Evolutionary conservation across 2,329 filamentous ascomycete species (phyloP), one percentile per base, ranked within the genome.

Genomic region (Alternaria sp.): DNA sequence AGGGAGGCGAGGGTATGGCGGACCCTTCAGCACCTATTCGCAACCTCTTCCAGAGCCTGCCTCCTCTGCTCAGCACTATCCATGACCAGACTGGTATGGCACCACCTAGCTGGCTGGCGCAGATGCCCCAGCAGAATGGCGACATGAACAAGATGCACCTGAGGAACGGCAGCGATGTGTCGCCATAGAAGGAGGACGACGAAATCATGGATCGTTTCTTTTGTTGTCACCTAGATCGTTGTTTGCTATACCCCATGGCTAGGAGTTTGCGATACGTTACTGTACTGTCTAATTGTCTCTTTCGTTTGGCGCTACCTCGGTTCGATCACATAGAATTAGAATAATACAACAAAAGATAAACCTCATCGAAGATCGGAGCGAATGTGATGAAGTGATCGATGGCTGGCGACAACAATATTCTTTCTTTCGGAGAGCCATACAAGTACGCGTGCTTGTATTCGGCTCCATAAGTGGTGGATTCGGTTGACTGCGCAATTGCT

Each of bases 41-140:
- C 68, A 94, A 95, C 71, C 86, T 96, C 41, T 94, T 96, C 82
- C 93, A 96, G 84, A 91, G 89, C 77, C 83, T 96, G 65, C 93
- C 93, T 37, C 93, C 93, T 6, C 84, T 96, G 20, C 89, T 96
- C 82, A 89, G 87, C 10, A 96, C 93, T 0, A 95, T 97, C 74
- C 90, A 96, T 71, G 93, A 96, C 64, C 93, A 97, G 84, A 96
- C 93, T 0, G 93, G 93, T 0, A 94, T 96, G 73, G 86, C 87
- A 1, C 88, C 94, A 7, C 93, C 93, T 1, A 87, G 87, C 72
- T 96, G 93, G 93, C 68, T 88, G 70, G 84, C 84, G 60, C 82
- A 86, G 71, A 85, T 88, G 84, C 84, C 85, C 8, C 69, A 69
- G 49, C 61, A 73, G 30, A 62, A 66, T 5, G 51, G 65, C 15